Base-by-base conservation (phyloP, 2,329 filamentous ascomycete genomes). In the Fusarium sp. region DNA sequence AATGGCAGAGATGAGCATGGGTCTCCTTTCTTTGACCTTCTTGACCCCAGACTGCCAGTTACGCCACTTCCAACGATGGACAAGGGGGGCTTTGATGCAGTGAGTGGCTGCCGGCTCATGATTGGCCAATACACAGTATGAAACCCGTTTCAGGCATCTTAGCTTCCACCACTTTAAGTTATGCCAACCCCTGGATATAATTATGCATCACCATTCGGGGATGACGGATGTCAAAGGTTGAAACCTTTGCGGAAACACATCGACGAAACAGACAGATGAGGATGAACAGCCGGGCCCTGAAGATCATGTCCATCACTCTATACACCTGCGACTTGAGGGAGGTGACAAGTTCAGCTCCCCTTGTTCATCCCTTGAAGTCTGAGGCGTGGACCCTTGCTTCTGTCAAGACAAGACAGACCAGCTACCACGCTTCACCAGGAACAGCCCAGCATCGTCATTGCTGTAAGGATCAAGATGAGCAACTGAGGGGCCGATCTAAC, bases 141-240 rank as follows among this genome's bases (percentile, higher is more conserved):
- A 68, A 70, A 69, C 66, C 50, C 61, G 67, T 70, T 67, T 70
- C 67, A 70, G 67, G 61, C 65, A 67, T 67, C 42, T 47, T 63
- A 57, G 48, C 44, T 46, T 51, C 31, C 17, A 47, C 49, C 47
- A 55, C 31, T 33, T n/a, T 14, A n/a, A 33, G 27, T 38, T 45
- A 43, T 38, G 44, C 43, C 41, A 48, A 46, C 56, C 63, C 65
- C 54, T 66, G 56, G 44, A 31, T 62, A 62, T 60, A 53, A 15
- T 57, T 50, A 53, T 51, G 53, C 55, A 39, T 29, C 43, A 38
- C 37, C 44, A 11, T 56, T 58, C 55, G 38, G 41, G 39, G 31
- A 33, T 7, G 31, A n/a, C 31, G 31, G 31, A 23, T 25, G 10
- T 38, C 10, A 31, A n/a, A 45, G 52, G 27, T 45, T 65, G 57